Conservation (phyloP, 2,329 filamentous ascomycete species). For the Fusarium keratoplasticum region DNA sequence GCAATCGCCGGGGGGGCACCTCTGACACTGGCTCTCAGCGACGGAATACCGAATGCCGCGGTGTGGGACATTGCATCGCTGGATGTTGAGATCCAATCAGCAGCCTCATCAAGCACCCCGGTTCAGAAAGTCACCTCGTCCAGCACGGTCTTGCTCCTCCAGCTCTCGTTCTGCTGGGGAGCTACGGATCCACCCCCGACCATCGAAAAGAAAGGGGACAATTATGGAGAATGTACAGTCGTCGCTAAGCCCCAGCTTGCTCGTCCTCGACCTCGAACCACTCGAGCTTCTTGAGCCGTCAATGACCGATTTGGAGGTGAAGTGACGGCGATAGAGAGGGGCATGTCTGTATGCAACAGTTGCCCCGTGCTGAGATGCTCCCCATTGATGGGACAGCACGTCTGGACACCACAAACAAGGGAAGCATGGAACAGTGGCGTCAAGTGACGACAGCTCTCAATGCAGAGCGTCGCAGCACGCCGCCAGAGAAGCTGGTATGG, state of each 20-base stretch:
- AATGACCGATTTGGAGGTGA: conserved; percentile 6
- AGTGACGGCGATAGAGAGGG: not conserved
- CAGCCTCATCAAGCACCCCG: conserved; percentile 1
- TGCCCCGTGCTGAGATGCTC: conserved; percentile 20
- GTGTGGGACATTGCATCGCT: conserved; percentile 23
- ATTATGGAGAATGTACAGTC: conserved; percentile 9
- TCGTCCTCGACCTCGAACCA: conserved; percentile 5
- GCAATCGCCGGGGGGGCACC: conserved; percentile 1
- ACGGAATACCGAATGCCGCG: conserved; percentile 36
- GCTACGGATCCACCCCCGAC: conserved; percentile 16
- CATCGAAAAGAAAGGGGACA: conserved; percentile 18
- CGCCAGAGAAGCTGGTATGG: conserved; percentile 20
- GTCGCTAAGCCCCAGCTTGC: conserved; percentile 13
- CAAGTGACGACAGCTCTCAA: conserved; percentile 4
- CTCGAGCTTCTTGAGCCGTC: conserved; percentile 26
- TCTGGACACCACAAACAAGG: conserved; percentile 2
- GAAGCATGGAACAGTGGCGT: conserved; percentile 29
- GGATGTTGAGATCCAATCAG: conserved; percentile 38
- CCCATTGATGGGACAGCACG: conserved; percentile 6
- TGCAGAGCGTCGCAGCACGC: conserved; percentile 13
- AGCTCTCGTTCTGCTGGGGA: conserved; percentile 21
- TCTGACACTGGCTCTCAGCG: conserved; percentile 7
- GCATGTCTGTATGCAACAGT: not conserved
- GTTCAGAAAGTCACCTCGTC: conserved; percentile 1
- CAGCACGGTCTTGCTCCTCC: conserved; percentile 3